Evolutionary conservation across 83 land plant species (phyloP).

Genomic region (Isoetes engelmannii): DNA sequence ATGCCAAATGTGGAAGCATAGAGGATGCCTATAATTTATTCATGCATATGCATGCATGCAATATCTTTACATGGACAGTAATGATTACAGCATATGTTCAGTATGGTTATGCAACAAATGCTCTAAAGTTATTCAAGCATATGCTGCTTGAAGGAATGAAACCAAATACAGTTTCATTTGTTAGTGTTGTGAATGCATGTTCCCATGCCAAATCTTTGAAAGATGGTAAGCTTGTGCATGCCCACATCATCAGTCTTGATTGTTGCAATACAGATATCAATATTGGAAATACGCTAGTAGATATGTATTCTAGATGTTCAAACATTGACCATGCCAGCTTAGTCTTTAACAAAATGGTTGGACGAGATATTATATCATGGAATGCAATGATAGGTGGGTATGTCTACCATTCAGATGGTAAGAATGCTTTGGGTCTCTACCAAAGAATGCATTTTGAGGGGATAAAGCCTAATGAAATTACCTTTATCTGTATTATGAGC

Average conservation of each 20-base stretch:
- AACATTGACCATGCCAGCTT: neutral
- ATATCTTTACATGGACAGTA: constrained; percentile 7
- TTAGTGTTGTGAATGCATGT: constrained; percentile 17
- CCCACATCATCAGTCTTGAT: constrained; percentile 9
- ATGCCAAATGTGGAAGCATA: constrained; percentile 12
- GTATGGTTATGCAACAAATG: constrained; percentile 5
- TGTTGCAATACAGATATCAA: constrained; percentile 1
- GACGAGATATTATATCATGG: constrained; percentile 16
- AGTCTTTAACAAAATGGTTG: constrained; percentile 7
- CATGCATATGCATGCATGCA: neutral
- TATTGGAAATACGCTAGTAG: constrained; percentile 11
- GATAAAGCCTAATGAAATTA: constrained; percentile 8
- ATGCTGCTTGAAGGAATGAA: constrained; percentile 3
- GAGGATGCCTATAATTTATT: neutral
- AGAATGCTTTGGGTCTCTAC: neutral
- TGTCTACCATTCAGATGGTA: constrained; percentile 9
- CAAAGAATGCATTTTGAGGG: neutral
- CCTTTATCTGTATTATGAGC: constrained; percentile 8
- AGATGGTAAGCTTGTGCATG: constrained; percentile 11
- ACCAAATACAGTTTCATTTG: constrained; percentile 12
- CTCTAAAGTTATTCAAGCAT: constrained; percentile 6
- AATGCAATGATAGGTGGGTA: constrained; percentile 17
- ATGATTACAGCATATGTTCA: constrained; percentile 18
- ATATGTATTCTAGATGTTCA: constrained; percentile 10
- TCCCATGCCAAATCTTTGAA: neutral